Conservation (phyloP, 495 filamentous ascomycete genomes). For the Tricharina praecox region DNA sequence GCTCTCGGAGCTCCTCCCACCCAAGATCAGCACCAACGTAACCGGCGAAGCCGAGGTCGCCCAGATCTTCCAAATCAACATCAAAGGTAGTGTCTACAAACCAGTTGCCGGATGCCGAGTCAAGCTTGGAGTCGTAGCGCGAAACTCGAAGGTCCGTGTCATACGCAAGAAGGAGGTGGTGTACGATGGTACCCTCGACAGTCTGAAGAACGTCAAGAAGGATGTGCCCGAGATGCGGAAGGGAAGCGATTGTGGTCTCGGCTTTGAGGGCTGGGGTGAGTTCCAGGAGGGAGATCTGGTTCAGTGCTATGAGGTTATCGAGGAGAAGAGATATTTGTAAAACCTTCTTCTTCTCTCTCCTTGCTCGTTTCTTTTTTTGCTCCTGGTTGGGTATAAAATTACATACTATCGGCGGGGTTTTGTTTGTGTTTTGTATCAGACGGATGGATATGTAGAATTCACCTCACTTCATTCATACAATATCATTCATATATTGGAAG, state of each 20-base stretch:
- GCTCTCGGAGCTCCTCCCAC: slow-evolving; percentile 50
- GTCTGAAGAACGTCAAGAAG: slow-evolving; percentile 83
- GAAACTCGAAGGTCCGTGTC: slow-evolving; percentile 49
- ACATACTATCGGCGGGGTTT: too few species aligned
- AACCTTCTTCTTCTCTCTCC: not conserved
- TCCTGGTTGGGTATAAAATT: too few species aligned
- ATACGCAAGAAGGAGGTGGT: slow-evolving; percentile 46
- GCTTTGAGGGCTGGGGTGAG: slow-evolving; percentile 60
- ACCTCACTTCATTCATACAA: too few species aligned
- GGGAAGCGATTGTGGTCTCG: slow-evolving; percentile 81
- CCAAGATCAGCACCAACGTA: slow-evolving; percentile 46
- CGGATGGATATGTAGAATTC: too few species aligned
- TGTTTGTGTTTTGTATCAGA: too few species aligned
- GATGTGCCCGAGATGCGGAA: slow-evolving; percentile 77
- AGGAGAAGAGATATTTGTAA: slow-evolving; percentile 42
- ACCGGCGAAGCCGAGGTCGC: slow-evolving; percentile 77
- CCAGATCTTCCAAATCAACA: slow-evolving; percentile 65
- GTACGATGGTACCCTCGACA: slow-evolving; percentile 68
- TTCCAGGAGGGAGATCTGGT: slow-evolving; percentile 70
- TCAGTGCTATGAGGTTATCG: slow-evolving; percentile 66
- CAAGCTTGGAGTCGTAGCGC: slow-evolving; percentile 55
- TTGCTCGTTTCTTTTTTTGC: too few species aligned
- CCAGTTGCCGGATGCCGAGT: slow-evolving; percentile 79
- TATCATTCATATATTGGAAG: too few species aligned
- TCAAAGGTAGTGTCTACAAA: slow-evolving; percentile 49